A percentile compares a stretch with the other conserved stretches of the same genome.
These are phyloP conservation scores for Tripidium arundinaceum DNA, from an alignment of 202 grass and related monocot species.

Conservation along the genomic window DNA sequence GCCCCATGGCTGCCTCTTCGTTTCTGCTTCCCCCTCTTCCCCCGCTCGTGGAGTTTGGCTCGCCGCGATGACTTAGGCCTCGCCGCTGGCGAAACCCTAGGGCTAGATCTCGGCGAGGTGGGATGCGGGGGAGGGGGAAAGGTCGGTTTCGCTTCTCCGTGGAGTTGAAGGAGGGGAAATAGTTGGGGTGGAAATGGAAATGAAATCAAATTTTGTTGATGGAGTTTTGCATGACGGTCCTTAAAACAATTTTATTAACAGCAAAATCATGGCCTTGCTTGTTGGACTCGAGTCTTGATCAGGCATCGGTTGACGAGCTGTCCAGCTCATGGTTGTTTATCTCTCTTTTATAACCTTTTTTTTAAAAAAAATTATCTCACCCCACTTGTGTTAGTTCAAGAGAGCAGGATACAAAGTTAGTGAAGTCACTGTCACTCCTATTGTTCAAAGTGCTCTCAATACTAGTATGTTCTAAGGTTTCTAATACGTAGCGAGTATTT, in stretches of 20 bases:
- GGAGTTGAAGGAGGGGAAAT: constrained; percentile 20
- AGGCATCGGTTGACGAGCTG: background rate
- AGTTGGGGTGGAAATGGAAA: constrained; percentile 18
- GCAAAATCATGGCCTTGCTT: background rate
- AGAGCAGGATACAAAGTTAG: background rate
- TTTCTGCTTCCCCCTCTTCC: background rate
- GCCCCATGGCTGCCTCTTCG: constrained; percentile 39
- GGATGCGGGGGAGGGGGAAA: constrained; percentile 19
- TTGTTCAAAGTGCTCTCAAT: too few species aligned
- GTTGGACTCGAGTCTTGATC: constrained; percentile 1
- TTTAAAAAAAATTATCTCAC: background rate
- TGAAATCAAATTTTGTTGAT: constrained; percentile 36
- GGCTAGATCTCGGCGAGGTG: constrained; percentile 43
- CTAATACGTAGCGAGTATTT: background rate
- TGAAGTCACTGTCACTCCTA: background rate
- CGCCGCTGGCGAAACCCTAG: constrained; percentile 32
- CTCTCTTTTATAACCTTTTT: background rate
- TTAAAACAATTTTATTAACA: background rate
- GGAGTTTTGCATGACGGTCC: background rate
- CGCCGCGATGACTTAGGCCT: constrained; percentile 6
- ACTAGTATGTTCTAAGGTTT: background rate
- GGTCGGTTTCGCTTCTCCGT: constrained; percentile 37
- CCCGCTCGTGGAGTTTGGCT: background rate
- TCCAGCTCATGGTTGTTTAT: background rate
- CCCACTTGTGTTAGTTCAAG: background rate